Evolutionary conservation across 164 flowering plant genomes (phyloP).

Genomic region (Stephania yunnanensis): DNA sequence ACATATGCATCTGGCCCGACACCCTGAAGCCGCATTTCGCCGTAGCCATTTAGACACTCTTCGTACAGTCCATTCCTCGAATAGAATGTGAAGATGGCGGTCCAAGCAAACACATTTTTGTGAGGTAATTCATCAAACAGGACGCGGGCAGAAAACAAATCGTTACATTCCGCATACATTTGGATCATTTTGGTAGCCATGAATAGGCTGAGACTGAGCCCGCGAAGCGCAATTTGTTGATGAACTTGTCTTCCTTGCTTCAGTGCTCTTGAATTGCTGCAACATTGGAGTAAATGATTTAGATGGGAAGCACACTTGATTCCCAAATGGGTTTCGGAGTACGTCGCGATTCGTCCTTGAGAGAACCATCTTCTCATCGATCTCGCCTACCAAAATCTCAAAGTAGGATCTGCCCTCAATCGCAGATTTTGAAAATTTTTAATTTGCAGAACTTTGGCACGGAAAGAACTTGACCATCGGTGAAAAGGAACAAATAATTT

Average conservation of each 20-base stretch:
- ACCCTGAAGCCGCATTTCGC: conserved; percentile 25
- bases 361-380: conserved; percentile 16
- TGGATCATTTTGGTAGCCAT: conserved; percentile 40
- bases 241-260: conserved; percentile 39
- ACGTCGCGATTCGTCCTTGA: conserved; percentile 7
- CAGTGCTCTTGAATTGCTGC: conserved; percentile 33
- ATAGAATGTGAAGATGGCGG: conserved; percentile 35
- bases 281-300: conserved; percentile 32
- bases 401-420: background rate
- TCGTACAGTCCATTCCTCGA: conserved; percentile 27
- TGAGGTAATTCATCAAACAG: conserved; percentile 41
- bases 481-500: too few relatives aligned
- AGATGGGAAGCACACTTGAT: conserved; percentile 17
- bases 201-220: conserved; percentile 24
- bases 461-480: background rate
- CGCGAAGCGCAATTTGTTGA: conserved; percentile 28
- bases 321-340: conserved; percentile 4
- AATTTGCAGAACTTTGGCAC: conserved; percentile 4
- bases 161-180: conserved; percentile 36
- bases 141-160: conserved; percentile 24
- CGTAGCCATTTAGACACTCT: conserved; percentile 26
- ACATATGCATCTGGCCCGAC: conserved; percentile 43
- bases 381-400: background rate
- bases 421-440: background rate
- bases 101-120: conserved; percentile 52